Percentiles rank a stretch among this genome's conserved stretches.
Conservation (phyloP, 1,139 yeast species). For the Debaryomycetaceae sp. region DNA sequence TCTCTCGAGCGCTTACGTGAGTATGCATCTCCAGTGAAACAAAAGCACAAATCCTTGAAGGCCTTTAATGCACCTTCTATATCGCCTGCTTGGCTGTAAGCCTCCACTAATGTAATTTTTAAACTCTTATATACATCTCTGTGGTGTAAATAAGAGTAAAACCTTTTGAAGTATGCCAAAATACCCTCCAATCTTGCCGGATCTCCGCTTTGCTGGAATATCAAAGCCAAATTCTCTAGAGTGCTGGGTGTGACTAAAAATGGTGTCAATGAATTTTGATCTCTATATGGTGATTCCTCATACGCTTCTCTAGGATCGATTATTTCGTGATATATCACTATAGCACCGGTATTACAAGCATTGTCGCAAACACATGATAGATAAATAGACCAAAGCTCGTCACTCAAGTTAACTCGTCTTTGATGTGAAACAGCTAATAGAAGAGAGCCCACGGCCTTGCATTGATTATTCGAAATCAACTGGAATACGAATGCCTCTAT, state of each 20-base stretch:
- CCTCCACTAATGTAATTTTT: constrained; percentile 28
- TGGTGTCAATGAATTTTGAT: constrained; percentile 22
- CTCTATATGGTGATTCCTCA: constrained; percentile 14
- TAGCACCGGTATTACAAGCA: constrained; percentile 31
- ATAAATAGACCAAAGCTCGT: constrained; percentile 35
- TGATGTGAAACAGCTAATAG: constrained; percentile 18
- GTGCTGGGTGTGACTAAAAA: constrained; percentile 28
- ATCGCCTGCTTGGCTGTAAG: constrained; percentile 23
- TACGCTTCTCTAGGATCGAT: constrained; percentile 24
- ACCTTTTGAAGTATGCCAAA: constrained; percentile 33
- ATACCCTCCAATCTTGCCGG: constrained; percentile 27
- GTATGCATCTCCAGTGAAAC: constrained; percentile 11
- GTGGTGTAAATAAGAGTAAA: constrained; percentile 35
- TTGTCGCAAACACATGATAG: constrained; percentile 22
- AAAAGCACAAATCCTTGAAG: constrained; percentile 21
- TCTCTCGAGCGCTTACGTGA: constrained; percentile 2
- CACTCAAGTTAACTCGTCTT: constrained; percentile 18
- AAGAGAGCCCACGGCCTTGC: constrained; percentile 20
- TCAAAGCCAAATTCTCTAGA: constrained; percentile 23
- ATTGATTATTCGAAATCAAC: constrained; percentile 13
- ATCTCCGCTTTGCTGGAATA: constrained; percentile 28
- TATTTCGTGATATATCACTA: constrained; percentile 33
- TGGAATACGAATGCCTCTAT: constrained; percentile 19
- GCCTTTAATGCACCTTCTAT: constrained; percentile 20
- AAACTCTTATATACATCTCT: constrained; percentile 24